These are phyloP conservation scores for Linnemannia elongata DNA, from an alignment of 192 early-diverging fungal species.

Conservation along the genomic window DNA sequence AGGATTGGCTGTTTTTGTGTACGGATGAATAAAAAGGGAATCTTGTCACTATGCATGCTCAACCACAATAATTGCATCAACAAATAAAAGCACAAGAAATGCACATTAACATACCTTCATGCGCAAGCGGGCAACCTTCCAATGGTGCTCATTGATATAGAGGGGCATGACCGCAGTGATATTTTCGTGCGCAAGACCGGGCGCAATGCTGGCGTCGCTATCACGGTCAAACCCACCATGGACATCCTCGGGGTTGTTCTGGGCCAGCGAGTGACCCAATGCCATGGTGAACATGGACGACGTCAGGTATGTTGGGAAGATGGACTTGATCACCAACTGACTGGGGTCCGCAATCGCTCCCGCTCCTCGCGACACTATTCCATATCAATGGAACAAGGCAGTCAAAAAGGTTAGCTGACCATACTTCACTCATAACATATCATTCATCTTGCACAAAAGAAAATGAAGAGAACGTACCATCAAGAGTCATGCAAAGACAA, in stretches of 20 bases:
- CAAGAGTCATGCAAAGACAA: constrained; percentile 60
- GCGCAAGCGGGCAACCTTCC: constrained; percentile 55
- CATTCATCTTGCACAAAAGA: neutral
- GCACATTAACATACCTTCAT: constrained; percentile 48
- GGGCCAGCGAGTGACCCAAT: constrained; percentile 38
- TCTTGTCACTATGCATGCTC: too few species aligned
- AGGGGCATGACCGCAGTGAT: constrained; percentile 60
- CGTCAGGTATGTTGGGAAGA: constrained; percentile 57
- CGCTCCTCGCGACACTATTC: constrained; percentile 36
- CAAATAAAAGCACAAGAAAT: neutral
- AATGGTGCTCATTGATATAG: constrained; percentile 60
- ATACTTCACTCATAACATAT: neutral
- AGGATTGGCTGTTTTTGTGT: constrained; percentile 48
- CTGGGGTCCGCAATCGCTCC: constrained; percentile 59
- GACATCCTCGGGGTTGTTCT: constrained; percentile 42
- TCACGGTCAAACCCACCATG: constrained; percentile 57
- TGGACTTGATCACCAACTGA: constrained; percentile 59
- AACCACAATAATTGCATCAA: neutral
- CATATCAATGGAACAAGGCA: neutral
- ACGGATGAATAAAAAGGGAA: neutral
- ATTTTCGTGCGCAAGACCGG: constrained; percentile 57
- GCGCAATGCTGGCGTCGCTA: constrained; percentile 46
- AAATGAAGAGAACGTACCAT: constrained; percentile 27
- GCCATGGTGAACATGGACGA: constrained; percentile 59
- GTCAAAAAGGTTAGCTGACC: neutral